These are phyloP conservation scores for Aspergillus calidoustus DNA, from an alignment of 2,329 filamentous ascomycete genomes.

Conservation along the genomic window DNA sequence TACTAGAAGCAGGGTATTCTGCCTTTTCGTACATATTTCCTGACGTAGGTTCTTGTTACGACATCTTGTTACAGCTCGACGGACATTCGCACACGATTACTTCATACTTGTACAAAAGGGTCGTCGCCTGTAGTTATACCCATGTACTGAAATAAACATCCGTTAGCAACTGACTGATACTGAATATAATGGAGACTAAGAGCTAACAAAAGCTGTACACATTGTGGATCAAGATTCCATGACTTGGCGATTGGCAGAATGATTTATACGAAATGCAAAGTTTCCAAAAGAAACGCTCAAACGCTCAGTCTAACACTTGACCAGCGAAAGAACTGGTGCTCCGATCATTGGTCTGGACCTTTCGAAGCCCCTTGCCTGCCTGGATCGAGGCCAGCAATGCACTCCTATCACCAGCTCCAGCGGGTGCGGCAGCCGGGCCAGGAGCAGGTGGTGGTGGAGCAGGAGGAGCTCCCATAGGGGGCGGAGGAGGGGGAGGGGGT, in stretches of 20 bases:
- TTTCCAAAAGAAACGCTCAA: neutral
- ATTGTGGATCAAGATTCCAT: neutral
- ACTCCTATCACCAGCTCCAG: slow-evolving; percentile 49
- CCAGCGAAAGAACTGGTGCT: slow-evolving; percentile 75
- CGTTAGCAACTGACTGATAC: neutral
- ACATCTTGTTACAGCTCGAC: neutral
- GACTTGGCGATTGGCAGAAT: neutral
- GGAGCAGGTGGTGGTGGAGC: slow-evolving; percentile 47
- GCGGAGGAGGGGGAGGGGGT: slow-evolving; percentile 53
- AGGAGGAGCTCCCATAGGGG: slow-evolving; percentile 38
- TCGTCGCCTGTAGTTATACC: neutral
- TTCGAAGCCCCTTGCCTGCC: slow-evolving; percentile 76
- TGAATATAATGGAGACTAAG: neutral
- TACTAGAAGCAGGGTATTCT: neutral
- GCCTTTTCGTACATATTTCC: neutral
- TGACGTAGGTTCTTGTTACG: neutral
- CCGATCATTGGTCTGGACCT: slow-evolving; percentile 87
- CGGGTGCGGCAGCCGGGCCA: slow-evolving; percentile 37
- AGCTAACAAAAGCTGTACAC: neutral
- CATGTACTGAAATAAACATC: neutral
- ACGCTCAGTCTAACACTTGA: slow-evolving; percentile 59
- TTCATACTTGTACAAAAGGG: neutral
- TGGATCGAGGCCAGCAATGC: slow-evolving; percentile 83
- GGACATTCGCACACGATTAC: neutral
- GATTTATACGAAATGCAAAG: neutral